Base-by-base conservation (phyloP, 306 rosid species). In the Pterocarpus santalinus region DNA sequence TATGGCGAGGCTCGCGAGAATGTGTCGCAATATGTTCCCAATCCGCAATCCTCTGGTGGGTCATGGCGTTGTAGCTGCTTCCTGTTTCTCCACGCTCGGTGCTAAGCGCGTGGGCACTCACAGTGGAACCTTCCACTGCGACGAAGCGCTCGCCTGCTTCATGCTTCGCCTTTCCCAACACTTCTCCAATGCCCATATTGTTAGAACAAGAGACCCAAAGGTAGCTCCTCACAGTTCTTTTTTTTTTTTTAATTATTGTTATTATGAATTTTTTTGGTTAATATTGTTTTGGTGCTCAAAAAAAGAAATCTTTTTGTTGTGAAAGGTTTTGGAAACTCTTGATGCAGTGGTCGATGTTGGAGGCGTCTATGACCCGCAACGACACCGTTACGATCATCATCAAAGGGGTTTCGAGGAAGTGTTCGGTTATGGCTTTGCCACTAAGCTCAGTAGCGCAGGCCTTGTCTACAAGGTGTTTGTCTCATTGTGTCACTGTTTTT, bases 111-210 rank as follows among this genome's bases (percentile, higher is more conserved):
- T 88, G 15, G 91, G 94, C 14, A 90, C 90, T 28, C 94, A 86
- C 86, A 78, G 78, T 28, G 91, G 91, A 71, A 84, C 82, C 82
- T 86, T 90, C 60, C 90, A 90, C 86, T 88, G 90, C 86, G 91
- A 88, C 81, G 94, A 88, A 80, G 94, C 90, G 22, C 90, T 90
- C 69, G 91, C 91, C 12, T 88, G 94, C 82, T 90, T 62, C 80
- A 34, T 90, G 82, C 90, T 90, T 68, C 89, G 86, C 72, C 89
- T 82, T 39, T 74, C 91, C 65, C 51, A 78, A 36, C 70, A 58
- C 72, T 88, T 90, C 82, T 69, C 86, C 75, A 83, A 43, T 9
- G 87, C 94, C 2, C 77, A 71, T 1, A 73, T 90, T 7, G 80
- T 90, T 62, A 79, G 91, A 76, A 90, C 90, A 2, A 86, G 91